These are phyloP conservation scores for Mycotypha africana DNA, from an alignment of 371 early-diverging fungal genomes.

Conservation along the genomic window DNA sequence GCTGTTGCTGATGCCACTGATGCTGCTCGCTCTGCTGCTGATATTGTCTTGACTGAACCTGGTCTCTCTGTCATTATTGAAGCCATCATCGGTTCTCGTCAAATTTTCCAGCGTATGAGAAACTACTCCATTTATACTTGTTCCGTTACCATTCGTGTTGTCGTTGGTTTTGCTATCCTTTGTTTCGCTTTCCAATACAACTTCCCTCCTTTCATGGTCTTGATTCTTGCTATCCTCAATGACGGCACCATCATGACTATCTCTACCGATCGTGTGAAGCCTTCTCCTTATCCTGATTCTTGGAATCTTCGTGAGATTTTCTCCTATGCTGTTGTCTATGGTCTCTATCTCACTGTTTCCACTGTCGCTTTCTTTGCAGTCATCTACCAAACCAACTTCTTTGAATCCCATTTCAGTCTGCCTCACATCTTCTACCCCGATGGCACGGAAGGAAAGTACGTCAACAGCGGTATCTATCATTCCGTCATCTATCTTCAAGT, in stretches of 20 bases:
- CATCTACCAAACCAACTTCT: constrained; percentile 40
- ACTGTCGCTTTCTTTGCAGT: constrained; percentile 52
- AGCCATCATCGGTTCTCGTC: constrained; percentile 60
- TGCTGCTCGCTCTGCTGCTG: constrained; percentile 74
- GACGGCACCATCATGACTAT: constrained; percentile 65
- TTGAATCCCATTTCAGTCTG: constrained; percentile 22
- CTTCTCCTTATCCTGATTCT: constrained; percentile 53
- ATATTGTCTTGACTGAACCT: constrained; percentile 74
- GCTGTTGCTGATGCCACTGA: constrained; percentile 81
- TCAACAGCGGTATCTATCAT: constrained; percentile 45
- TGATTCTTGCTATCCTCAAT: constrained; percentile 59
- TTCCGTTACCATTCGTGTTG: constrained; percentile 62
- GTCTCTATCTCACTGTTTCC: constrained; percentile 52
- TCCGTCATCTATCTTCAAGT: constrained; percentile 56
- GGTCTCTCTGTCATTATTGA: constrained; percentile 75
- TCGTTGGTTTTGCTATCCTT: constrained; percentile 56
- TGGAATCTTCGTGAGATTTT: constrained; percentile 61
- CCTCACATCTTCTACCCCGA: constrained; percentile 25
- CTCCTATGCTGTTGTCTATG: constrained; percentile 50
- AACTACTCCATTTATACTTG: constrained; percentile 60
- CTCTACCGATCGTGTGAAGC: constrained; percentile 54
- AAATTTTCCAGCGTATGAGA: constrained; percentile 74
- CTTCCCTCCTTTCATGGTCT: constrained; percentile 63
- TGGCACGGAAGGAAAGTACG: constrained; percentile 33
- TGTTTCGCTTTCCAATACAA: constrained; percentile 53